Conservation (phyloP, 345 rosid genomes). For the Euclidium syriacum region DNA sequence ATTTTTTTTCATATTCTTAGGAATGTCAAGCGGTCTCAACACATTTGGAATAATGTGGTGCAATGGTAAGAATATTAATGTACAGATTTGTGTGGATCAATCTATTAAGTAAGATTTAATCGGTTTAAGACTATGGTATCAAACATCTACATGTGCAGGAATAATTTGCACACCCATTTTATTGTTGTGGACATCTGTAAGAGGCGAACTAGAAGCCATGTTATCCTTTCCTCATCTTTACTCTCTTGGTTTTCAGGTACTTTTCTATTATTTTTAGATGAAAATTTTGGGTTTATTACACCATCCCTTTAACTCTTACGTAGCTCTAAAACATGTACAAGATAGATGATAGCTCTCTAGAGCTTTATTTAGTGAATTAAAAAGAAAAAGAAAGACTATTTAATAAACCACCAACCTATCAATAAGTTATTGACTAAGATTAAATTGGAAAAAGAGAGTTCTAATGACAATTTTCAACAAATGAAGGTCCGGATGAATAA, state of each 20-base stretch:
- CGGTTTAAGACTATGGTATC: background rate
- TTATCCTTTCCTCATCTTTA: constrained; percentile 48
- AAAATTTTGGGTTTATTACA: too few relatives aligned
- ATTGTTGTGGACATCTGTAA: constrained; percentile 51
- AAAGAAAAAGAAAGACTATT: too few relatives aligned
- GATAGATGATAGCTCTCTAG: too few relatives aligned
- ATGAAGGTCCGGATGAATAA: too few relatives aligned
- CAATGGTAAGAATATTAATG: background rate
- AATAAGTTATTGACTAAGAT: too few relatives aligned
- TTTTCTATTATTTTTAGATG: background rate
- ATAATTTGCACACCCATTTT: constrained; percentile 12
- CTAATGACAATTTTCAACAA: too few relatives aligned
- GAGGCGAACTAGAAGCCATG: constrained; percentile 49
- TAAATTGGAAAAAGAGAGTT: too few relatives aligned
- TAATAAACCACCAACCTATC: too few relatives aligned
- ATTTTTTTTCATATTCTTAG: background rate
- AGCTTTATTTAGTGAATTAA: too few relatives aligned
- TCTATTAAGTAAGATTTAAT: background rate
- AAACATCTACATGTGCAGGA: background rate
- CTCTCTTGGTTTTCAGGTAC: constrained; percentile 58
- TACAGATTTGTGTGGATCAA: background rate
- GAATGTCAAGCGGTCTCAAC: constrained; percentile 13
- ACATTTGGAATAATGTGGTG: constrained; percentile 27
- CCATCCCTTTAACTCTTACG: too few relatives aligned
- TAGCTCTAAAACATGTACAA: too few relatives aligned